Evolutionary conservation across 1,284 basidiomycete genomes (phyloP).

Genomic region (Kalmanozyma brasiliensis): DNA sequence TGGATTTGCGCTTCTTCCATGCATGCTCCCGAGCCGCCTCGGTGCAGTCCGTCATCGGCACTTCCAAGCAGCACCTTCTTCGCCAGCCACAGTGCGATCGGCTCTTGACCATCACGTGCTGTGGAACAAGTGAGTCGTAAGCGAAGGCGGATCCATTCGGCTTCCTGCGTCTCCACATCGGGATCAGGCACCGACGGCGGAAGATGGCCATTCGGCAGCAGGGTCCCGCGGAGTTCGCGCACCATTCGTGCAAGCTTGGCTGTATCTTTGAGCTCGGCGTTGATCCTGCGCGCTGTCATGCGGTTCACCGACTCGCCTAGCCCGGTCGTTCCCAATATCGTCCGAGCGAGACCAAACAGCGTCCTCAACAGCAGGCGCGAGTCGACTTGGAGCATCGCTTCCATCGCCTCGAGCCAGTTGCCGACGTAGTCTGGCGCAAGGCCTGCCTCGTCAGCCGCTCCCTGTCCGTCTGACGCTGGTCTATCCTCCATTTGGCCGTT

Average conservation of each 20-base stretch:
- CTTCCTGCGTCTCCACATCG: constrained; percentile 24
- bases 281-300: constrained; percentile 17
- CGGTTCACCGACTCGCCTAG: constrained; percentile 22
- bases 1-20: constrained; percentile 21
- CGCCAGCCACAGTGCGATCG: constrained; percentile 4
- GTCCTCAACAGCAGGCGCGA: constrained; percentile 18
- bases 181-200: constrained; percentile 42
- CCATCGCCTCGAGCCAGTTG: constrained; percentile 29
- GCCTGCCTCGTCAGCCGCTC: constrained; percentile 2
- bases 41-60: constrained; percentile 4
- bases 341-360: constrained; percentile 17
- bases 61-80: constrained; percentile 34
- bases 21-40: constrained; percentile 7
- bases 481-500: background rate
- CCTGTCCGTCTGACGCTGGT: background rate
- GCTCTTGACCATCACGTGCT: constrained; percentile 2
- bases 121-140: no score
- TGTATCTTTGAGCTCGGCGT: constrained; percentile 20
- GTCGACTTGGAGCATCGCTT: constrained; percentile 24
- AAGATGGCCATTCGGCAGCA: constrained; percentile 42
- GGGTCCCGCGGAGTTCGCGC: constrained; percentile 18
- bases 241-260: constrained; percentile 18
- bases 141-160: constrained; percentile 41
- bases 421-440: constrained; percentile 22
- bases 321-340: constrained; percentile 15